Base-by-base conservation (phyloP, 768 basidiomycete genomes). In the Mycena chlorophos region DNA sequence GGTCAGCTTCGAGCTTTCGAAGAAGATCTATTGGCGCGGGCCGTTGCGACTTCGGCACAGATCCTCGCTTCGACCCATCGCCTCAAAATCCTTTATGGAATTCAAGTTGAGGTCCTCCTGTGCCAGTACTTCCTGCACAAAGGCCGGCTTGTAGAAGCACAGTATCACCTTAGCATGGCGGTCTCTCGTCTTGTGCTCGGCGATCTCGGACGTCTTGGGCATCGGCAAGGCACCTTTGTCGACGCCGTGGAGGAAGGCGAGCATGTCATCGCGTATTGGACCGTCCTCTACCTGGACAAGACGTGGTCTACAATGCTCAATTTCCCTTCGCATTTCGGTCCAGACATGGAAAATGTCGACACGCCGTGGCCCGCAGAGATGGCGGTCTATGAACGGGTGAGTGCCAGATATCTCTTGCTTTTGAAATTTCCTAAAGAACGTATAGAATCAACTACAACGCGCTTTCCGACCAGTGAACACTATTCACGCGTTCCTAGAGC, bases 121-220 rank as follows among this genome's bases (percentile, higher is more conserved):
- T 68, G 74, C 4, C 69, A 71, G 45, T 79, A 77, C 56, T 76
- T 81, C 63, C 73, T 78, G 52, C 68, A 70, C 42, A 67, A 69
- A 28, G 75, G 73, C 27, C 70, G 79, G 17, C 54, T 67, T 5
- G 63, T 78, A 2, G 79, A 78, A 28, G 81, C 77, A 2, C 70
- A 69, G 46, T 79, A 79, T 53, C 69, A 69, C 42, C 72, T 70
- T 51, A 71, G 72, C 52, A 66, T 76, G 0, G 71, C 77, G 20
- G 69, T 72, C 60, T 63, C 66, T 2, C 48, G 74, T 28, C 69
- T 61, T 4, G 55, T 66, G 26, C 50, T 53, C 2, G 40, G 23
- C 19, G 19, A 31, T 34, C 46, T 65, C 38, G 46, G 29, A 54
- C 17, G 65, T 60, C 51, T 55, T 20, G 5, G 55, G n/a, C 51